Conservation (phyloP, 768 basidiomycete genomes). For the Cytidiella melzeri region DNA sequence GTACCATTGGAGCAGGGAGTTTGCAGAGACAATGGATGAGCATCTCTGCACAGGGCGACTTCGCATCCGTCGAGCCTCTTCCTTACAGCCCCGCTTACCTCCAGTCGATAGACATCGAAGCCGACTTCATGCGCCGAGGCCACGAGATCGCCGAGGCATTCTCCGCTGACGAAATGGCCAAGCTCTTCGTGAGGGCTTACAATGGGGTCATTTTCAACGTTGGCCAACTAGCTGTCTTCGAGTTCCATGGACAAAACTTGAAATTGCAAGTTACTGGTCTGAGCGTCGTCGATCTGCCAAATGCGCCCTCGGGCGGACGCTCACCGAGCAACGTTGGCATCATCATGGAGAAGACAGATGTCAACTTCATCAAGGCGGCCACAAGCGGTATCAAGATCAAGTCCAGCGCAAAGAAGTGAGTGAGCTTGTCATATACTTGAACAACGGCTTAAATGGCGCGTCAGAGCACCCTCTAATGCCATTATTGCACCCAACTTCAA, state of each 20-base stretch:
- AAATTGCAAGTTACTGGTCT: constrained; percentile 63
- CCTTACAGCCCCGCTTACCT: constrained; percentile 49
- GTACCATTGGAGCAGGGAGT: constrained; percentile 69
- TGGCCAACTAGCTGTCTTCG: constrained; percentile 73
- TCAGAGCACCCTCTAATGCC: constrained; percentile 84
- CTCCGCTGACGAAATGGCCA: constrained; percentile 81
- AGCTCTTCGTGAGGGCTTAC: constrained; percentile 70
- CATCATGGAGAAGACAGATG: constrained; percentile 86
- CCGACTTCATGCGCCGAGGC: constrained; percentile 53
- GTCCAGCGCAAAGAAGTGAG: constrained; percentile 82
- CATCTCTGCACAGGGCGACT: constrained; percentile 72
- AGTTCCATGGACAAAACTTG: constrained; percentile 82
- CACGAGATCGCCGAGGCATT: constrained; percentile 62
- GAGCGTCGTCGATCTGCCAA: constrained; percentile 52
- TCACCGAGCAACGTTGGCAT: constrained; percentile 50
- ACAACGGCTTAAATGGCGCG: not conserved
- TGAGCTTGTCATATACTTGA: constrained; percentile 17
- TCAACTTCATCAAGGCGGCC: constrained; percentile 82
- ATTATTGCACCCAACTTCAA: constrained; percentile 98
- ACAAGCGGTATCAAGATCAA: constrained; percentile 84
- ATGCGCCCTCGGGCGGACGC: constrained; percentile 45
- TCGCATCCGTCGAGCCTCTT: constrained; percentile 63
- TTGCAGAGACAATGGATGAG: constrained; percentile 88
- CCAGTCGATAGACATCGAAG: constrained; percentile 75
- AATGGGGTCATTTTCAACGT: constrained; percentile 62